Conservation (phyloP, 768 basidiomycete species). For the Brasilioporus rufonigricans region DNA sequence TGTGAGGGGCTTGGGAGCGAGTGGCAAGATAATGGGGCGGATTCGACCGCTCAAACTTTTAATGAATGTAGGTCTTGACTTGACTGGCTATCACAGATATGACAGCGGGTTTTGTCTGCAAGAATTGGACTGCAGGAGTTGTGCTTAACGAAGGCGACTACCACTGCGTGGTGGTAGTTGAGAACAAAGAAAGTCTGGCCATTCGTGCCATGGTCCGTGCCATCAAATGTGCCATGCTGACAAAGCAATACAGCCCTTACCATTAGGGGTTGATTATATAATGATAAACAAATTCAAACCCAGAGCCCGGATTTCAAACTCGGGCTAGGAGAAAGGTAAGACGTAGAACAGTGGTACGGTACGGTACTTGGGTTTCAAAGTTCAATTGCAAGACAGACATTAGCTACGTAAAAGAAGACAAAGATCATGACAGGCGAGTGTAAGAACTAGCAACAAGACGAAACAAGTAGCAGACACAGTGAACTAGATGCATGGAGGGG, state of each 20-base stretch:
- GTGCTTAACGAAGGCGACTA: conserved; percentile 12
- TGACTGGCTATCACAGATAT: conserved; percentile 18
- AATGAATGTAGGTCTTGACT: conserved; percentile 27
- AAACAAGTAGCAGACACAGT: not conserved
- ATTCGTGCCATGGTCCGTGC: conserved; percentile 8
- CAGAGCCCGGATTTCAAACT: too few species aligned
- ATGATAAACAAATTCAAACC: too few species aligned
- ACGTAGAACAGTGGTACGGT: too few species aligned
- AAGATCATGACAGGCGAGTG: conserved; percentile 3
- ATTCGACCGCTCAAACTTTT: conserved; percentile 13
- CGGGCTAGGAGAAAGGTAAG: too few species aligned
- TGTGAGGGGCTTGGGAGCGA: conserved; percentile 22
- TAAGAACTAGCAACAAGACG: conserved; percentile 13
- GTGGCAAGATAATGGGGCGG: conserved; percentile 10
- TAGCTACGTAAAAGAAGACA: conserved; percentile 14
- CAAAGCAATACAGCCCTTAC: conserved; percentile 12
- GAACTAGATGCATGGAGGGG: conserved; percentile 20
- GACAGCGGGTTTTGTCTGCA: conserved; percentile 6
- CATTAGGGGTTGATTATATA: not conserved
- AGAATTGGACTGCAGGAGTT: conserved; percentile 8
- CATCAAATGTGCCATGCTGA: conserved; percentile 22
- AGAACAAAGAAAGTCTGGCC: conserved; percentile 14
- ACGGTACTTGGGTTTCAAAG: too few species aligned
- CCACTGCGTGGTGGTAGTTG: conserved; percentile 24
- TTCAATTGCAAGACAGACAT: conserved; percentile 16